Percentiles rank a stretch among this genome's conserved stretches.
Evolutionary conservation across 306 rosid genomes (phyloP).

Genomic region (Cicer judaicum): DNA sequence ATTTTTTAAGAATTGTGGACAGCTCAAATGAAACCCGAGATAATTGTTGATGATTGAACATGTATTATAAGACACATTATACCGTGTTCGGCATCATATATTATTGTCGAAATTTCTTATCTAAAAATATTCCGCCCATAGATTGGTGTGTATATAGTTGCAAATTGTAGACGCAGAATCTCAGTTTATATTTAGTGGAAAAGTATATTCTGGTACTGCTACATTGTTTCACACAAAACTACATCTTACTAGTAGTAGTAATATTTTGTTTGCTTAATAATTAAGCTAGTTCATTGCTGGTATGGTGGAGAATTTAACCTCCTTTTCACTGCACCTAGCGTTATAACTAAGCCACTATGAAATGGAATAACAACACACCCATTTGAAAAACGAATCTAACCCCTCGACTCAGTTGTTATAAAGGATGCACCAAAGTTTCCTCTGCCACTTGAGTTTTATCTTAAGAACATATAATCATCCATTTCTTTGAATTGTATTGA

Average conservation of each 20-base stretch:
- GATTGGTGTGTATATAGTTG: not conserved
- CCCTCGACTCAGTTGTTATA: constrained; percentile 22
- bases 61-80: too few species aligned
- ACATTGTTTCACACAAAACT: not conserved
- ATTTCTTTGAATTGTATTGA: not conserved
- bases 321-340: constrained; percentile 45
- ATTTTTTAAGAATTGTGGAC: too few species aligned
- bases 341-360: constrained; percentile 44
- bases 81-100: too few species aligned
- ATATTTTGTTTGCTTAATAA: constrained; percentile 35
- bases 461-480: not conserved
- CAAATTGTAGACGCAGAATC: not conserved
- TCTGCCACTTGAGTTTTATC: not conserved
- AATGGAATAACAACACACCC: not conserved
- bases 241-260: not conserved
- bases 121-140: not conserved
- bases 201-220: not conserved
- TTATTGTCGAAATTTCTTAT: too few species aligned
- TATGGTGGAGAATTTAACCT: constrained; percentile 17
- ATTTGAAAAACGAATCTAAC: constrained; percentile 25
- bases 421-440: constrained; percentile 12
- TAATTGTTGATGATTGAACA: too few species aligned
- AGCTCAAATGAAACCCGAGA: too few species aligned
- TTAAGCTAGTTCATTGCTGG: constrained; percentile 30
- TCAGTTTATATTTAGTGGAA: not conserved